Evolutionary conservation across 1,139 yeast species (phyloP).

Genomic region (Kurtzmaniella quercitrusa): DNA sequence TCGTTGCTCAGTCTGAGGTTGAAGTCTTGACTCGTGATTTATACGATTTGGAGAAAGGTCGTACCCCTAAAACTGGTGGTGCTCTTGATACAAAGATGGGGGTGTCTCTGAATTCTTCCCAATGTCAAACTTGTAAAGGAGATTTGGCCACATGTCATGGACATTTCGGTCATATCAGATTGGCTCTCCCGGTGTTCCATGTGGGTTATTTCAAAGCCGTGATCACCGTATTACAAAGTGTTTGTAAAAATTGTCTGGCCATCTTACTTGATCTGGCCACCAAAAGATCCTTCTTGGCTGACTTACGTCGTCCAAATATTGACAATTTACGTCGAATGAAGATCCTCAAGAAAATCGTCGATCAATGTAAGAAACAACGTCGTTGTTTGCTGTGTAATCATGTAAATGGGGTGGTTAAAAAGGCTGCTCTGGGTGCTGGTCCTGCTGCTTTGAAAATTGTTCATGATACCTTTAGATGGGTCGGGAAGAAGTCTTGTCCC

Average conservation of each 20-base stretch:
- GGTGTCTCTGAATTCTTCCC: slow-evolving; percentile 77
- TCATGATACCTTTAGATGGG: slow-evolving; percentile 95
- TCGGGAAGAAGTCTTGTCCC: slow-evolving; percentile 82
- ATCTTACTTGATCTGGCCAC: slow-evolving; percentile 70
- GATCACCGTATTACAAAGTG: slow-evolving; percentile 81
- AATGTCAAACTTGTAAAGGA: slow-evolving; percentile 90
- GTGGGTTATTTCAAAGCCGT: slow-evolving; percentile 95
- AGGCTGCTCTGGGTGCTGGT: slow-evolving; percentile 89
- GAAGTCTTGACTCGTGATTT: slow-evolving; percentile 90
- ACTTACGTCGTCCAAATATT: slow-evolving; percentile 79
- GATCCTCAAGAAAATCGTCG: slow-evolving; percentile 73
- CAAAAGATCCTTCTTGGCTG: slow-evolving; percentile 65
- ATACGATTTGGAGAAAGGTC: slow-evolving; percentile 80
- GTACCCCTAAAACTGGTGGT: slow-evolving; percentile 76
- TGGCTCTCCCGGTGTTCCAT: slow-evolving; percentile 95
- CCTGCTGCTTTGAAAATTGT: slow-evolving; percentile 92
- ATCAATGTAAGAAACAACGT: slow-evolving; percentile 94
- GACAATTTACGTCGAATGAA: slow-evolving; percentile 93
- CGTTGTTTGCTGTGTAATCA: slow-evolving; percentile 85
- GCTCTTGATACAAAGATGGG: slow-evolving; percentile 95
- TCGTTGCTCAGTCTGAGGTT: slow-evolving; percentile 89
- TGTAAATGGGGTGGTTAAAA: slow-evolving; percentile 93
- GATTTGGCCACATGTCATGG: slow-evolving; percentile 95
- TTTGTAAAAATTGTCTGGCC: slow-evolving; percentile 87
- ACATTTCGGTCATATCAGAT: slow-evolving; percentile 91